Base-by-base conservation (phyloP, 1,139 yeast genomes). In the Suhomyces taliae region DNA sequence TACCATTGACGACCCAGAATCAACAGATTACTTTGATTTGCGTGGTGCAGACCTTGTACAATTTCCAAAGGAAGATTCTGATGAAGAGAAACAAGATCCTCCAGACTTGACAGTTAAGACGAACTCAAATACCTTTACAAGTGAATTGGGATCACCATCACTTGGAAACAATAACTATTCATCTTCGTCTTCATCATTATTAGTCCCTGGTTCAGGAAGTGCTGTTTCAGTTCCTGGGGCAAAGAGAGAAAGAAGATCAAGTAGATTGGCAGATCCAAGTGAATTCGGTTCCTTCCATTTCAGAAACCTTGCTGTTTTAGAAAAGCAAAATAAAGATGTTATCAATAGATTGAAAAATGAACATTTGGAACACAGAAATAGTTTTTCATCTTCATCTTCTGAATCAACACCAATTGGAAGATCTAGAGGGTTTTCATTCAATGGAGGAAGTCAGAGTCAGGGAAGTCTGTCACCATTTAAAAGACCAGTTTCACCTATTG, bases 251-350 rank as follows among this genome's bases (percentile, higher is more conserved):
- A 66, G 90, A 64, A 64, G 93, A 58, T 76, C 87, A 45, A 74
- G 87, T 63, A 72, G 88, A 53, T 66, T 88, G 50, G 87, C 86
- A 44, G 97, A 90, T 53, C 72, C 76, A 3, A 74, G 81, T 40
- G 98, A 91, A 57, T 95, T 93, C 77, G 99, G 99, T 0, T 85
- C 95, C 3, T 95, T 95, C 65, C 85, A 89, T 51, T 95, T 89
- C 67, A 78, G 97, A 56, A 95, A 95, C 62, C 70, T 95, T 52
- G 85, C 93, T 10, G 95, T 95, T 5, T 74, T 95, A 52, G 99
- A 93, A 58, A 88, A 87, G 59, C 98, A 97, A 14, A 95, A 95
- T 60, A 90, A 89, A 61, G 98, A 91, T 65, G 91, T 89, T 12
- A 89, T 95, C 50, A 88, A 88, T 59, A 72, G 96, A 53, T 77